phyloP scores from a whole-genome alignment of 23 red algal species.

The Gracilaria caudata region DNA sequence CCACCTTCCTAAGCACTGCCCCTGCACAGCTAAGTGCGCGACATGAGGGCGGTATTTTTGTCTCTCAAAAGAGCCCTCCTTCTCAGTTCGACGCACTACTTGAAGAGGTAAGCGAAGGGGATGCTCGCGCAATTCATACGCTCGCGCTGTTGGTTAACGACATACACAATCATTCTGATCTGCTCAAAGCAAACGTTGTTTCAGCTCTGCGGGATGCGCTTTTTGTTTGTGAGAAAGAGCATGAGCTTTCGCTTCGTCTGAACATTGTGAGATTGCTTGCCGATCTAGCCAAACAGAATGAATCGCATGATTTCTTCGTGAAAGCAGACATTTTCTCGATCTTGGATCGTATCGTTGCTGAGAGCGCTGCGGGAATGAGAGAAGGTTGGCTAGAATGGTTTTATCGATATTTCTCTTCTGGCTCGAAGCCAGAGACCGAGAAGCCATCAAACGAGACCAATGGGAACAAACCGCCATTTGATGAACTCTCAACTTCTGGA shows the following conservation, averaged over 20 bases:
- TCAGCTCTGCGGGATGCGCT: slow-evolving; percentile 48
- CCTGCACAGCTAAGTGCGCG: background rate
- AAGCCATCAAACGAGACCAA: background rate
- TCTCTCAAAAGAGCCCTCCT: background rate
- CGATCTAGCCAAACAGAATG: slow-evolving; percentile 50
- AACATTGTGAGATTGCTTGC: slow-evolving; percentile 51
- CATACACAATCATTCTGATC: slow-evolving; percentile 49
- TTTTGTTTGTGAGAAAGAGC: slow-evolving; percentile 26
- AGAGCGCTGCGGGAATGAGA: slow-evolving; percentile 14
- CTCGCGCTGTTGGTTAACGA: slow-evolving; percentile 45
- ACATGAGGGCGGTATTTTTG: background rate
- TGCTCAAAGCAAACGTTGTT: slow-evolving; percentile 40
- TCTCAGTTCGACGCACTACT: slow-evolving; percentile 16
- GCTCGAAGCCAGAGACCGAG: background rate
- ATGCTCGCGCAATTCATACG: slow-evolving; percentile 45
- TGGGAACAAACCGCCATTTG: background rate
- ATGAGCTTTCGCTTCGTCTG: slow-evolving; percentile 29
- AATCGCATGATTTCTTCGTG: slow-evolving; percentile 34
- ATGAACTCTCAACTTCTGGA: background rate
- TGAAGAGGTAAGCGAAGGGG: slow-evolving; percentile 27
- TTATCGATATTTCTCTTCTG: slow-evolving; percentile 12
- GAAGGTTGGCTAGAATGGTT: slow-evolving; percentile 38
- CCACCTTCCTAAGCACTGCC: background rate
- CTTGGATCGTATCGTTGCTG: slow-evolving; percentile 27
- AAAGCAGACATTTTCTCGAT: slow-evolving; percentile 26